Evolutionary conservation across 371 early-diverging fungal genomes (phyloP).

Genomic region (Mucor velutinosus): DNA sequence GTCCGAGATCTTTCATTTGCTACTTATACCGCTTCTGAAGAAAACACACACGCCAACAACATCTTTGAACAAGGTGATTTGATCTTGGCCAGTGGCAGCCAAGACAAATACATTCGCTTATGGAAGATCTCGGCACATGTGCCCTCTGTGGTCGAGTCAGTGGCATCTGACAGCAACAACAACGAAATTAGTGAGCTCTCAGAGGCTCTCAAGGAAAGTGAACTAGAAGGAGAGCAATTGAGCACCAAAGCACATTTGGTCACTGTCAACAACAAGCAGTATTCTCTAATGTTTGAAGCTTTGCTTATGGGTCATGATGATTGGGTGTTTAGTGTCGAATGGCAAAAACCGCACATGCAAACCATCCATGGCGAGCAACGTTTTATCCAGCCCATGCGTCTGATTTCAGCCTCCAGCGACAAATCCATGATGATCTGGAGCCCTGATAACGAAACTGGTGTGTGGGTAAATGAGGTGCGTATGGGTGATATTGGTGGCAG

Average conservation of each 20-base stretch:
- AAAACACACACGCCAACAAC: slow-evolving; percentile 38
- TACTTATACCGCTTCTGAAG: slow-evolving; percentile 54
- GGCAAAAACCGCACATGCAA: slow-evolving; percentile 60
- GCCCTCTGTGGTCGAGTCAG: not conserved
- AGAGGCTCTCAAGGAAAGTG: slow-evolving; percentile 55
- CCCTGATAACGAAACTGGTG: slow-evolving; percentile 78
- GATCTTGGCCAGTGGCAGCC: slow-evolving; percentile 86
- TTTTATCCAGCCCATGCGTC: slow-evolving; percentile 67
- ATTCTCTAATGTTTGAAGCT: slow-evolving; percentile 81
- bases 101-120: slow-evolving; percentile 91
- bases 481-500: slow-evolving; percentile 93
- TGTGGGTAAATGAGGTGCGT: slow-evolving; percentile 85
- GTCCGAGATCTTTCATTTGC: slow-evolving; percentile 81
- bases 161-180: slow-evolving; percentile 3
- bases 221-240: slow-evolving; percentile 65
- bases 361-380: slow-evolving; percentile 16
- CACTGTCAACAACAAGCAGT: slow-evolving; percentile 53
- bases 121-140: slow-evolving; percentile 76
- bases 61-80: slow-evolving; percentile 75
- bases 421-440: slow-evolving; percentile 93
- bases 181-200: slow-evolving; percentile 44
- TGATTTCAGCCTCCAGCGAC: slow-evolving; percentile 92
- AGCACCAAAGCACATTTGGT: slow-evolving; percentile 82
- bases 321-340: slow-evolving; percentile 89
- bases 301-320: slow-evolving; percentile 95